Conservation (phyloP, 163 green algal genomes). For the Prototheca cutis region DNA sequence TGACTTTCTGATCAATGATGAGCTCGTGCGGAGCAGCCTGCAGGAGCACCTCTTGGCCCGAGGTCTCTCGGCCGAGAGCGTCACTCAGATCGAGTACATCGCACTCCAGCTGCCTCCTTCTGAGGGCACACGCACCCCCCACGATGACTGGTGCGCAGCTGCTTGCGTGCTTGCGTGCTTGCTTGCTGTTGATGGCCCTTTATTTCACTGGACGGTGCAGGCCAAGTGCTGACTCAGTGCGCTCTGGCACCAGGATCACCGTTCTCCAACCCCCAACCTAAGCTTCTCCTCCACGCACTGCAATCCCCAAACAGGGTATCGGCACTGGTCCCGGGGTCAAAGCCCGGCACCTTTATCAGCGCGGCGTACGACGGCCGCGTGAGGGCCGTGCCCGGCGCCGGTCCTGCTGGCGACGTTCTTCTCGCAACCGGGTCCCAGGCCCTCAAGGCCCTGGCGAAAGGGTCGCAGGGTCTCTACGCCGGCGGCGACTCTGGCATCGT, state of each 20-base stretch:
- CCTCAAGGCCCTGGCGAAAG: constrained; percentile 18
- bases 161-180: no score
- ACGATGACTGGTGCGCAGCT: constrained; percentile 75
- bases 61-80: constrained; percentile 51
- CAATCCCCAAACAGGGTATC: background rate
- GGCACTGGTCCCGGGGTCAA: background rate
- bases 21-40: constrained; percentile 74
- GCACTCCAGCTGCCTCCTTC: constrained; percentile 71
- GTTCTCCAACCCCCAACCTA: background rate
- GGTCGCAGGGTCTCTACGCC: background rate
- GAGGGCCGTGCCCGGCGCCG: constrained; percentile 15
- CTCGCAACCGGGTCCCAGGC: background rate
- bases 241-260: background rate
- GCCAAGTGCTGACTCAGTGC: no score
- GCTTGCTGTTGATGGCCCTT: no score
- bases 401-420: background rate
- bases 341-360: background rate
- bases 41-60: constrained; percentile 60
- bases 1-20: constrained; percentile 85
- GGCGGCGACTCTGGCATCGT: constrained; percentile 18
- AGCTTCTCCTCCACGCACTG: background rate
- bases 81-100: constrained; percentile 87
- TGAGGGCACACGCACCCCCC: constrained; percentile 34
- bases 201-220: no score
- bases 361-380: constrained; percentile 56